Evolutionary conservation across 768 basidiomycete species (phyloP).

Genomic region (Pleurotus citrinopileatus): DNA sequence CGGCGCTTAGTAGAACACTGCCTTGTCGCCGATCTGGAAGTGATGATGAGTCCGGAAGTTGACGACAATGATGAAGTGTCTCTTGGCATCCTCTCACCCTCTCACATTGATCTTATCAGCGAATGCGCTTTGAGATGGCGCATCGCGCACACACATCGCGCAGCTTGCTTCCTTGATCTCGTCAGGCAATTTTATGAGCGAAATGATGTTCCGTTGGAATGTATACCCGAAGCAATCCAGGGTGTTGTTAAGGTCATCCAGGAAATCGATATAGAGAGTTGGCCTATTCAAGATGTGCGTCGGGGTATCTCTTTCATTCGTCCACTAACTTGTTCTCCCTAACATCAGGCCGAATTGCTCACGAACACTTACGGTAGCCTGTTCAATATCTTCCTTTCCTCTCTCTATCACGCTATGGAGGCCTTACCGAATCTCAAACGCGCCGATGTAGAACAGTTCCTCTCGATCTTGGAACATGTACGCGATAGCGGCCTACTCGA

Average conservation of each 20-base stretch:
- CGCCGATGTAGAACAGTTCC: constrained; percentile 61
- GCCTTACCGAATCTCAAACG: constrained; percentile 69
- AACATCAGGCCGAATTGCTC: constrained; percentile 60
- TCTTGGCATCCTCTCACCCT: constrained; percentile 78
- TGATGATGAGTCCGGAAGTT: constrained; percentile 88
- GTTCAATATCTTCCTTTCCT: constrained; percentile 85
- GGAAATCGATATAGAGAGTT: constrained; percentile 70
- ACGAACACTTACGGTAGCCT: constrained; percentile 65
- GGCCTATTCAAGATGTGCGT: constrained; percentile 84
- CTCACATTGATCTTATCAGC: constrained; percentile 80
- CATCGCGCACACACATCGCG: constrained; percentile 75
- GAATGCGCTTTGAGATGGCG: constrained; percentile 92
- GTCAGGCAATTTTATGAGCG: constrained; percentile 87
- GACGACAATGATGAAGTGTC: constrained; percentile 95
- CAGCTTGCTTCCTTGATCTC: constrained; percentile 77
- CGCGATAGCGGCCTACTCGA: constrained; percentile 68
- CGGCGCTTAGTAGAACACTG: constrained; percentile 80
- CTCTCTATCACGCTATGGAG: constrained; percentile 83
- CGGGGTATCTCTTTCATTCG: background rate
- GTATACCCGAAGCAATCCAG: constrained; percentile 86
- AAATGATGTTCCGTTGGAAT: constrained; percentile 90
- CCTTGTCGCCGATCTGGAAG: constrained; percentile 80
- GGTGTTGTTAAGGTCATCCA: constrained; percentile 67
- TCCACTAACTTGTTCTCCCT: background rate
- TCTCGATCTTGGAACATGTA: constrained; percentile 69